Conservation (phyloP, 176 grass and related monocot species). For the Oryza coarctata region DNA sequence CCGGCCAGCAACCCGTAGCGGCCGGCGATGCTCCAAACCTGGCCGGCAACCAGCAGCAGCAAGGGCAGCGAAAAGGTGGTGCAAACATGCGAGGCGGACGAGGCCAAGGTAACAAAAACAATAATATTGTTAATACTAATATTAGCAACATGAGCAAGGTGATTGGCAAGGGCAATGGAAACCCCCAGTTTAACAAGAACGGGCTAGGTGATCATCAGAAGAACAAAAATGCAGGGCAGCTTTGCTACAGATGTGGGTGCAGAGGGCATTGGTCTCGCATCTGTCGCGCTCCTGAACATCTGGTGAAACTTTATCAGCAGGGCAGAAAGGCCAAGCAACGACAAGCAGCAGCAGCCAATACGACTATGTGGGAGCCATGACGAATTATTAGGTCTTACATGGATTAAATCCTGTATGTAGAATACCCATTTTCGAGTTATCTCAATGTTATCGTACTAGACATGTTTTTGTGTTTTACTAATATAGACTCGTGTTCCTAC, state of each 20-base stretch:
- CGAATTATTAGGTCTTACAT: neutral
- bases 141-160: neutral
- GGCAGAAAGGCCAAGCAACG: neutral
- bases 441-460: too few relatives aligned
- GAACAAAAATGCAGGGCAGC: neutral
- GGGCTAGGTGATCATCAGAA: neutral
- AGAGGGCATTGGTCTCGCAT: slow-evolving; percentile 8
- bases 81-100: neutral
- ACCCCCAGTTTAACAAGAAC: neutral
- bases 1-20: neutral
- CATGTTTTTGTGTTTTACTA: too few relatives aligned
- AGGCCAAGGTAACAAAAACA: neutral
- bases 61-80: neutral
- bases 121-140: neutral
- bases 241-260: slow-evolving; percentile 25
- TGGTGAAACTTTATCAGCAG: slow-evolving; percentile 3
- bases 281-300: slow-evolving; percentile 15
- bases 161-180: neutral
- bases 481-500: too few relatives aligned
- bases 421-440: too few relatives aligned
- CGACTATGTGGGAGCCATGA: neutral
- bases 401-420: too few relatives aligned
- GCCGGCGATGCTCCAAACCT: neutral
- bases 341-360: neutral
- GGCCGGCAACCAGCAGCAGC: neutral